These are phyloP conservation scores for Mycothermus thermophilus DNA, from an alignment of 495 filamentous ascomycete species.

Conservation along the genomic window DNA sequence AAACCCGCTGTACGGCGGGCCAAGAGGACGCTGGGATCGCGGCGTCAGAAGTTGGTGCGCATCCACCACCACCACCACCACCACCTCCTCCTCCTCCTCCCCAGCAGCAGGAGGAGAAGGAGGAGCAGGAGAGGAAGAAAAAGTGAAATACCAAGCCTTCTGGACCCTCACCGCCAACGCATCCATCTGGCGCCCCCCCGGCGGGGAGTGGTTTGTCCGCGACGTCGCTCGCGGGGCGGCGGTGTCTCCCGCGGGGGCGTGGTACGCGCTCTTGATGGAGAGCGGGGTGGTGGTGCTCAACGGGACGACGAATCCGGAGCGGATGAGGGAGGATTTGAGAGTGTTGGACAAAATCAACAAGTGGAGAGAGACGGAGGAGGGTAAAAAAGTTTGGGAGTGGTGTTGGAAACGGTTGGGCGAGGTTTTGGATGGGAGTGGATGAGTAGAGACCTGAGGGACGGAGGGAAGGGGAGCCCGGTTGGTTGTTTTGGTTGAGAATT, in stretches of 20 bases:
- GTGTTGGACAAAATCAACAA: slow-evolving; percentile 35
- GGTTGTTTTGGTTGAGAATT: not conserved
- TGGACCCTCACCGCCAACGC: slow-evolving; percentile 66
- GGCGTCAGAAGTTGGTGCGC: slow-evolving; percentile 48
- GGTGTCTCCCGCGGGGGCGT: slow-evolving; percentile 35
- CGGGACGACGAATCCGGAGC: slow-evolving; percentile 48
- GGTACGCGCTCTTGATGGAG: slow-evolving; percentile 55
- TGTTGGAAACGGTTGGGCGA: slow-evolving; percentile 10
- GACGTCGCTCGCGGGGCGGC: slow-evolving; percentile 36
- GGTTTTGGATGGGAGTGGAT: not conserved
- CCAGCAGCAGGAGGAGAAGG: too few relatives aligned
- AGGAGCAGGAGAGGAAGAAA: slow-evolving; percentile 20
- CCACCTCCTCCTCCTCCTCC: too few relatives aligned
- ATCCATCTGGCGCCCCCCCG: slow-evolving; percentile 37
- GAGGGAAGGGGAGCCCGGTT: slow-evolving; percentile 1
- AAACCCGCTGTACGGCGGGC: slow-evolving; percentile 57
- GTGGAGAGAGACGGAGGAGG: slow-evolving; percentile 30
- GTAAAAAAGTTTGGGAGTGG: slow-evolving; percentile 31
- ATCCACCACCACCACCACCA: too few relatives aligned
- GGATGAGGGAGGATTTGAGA: slow-evolving; percentile 54
- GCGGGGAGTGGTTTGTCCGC: slow-evolving; percentile 26
- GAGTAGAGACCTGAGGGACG: not conserved
- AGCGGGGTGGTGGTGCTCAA: slow-evolving; percentile 46
- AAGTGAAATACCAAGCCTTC: slow-evolving; percentile 59
- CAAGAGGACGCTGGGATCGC: slow-evolving; percentile 45